These are phyloP conservation scores for Coemansia sp. DNA, from an alignment of 192 early-diverging fungal species.

Conservation along the genomic window DNA sequence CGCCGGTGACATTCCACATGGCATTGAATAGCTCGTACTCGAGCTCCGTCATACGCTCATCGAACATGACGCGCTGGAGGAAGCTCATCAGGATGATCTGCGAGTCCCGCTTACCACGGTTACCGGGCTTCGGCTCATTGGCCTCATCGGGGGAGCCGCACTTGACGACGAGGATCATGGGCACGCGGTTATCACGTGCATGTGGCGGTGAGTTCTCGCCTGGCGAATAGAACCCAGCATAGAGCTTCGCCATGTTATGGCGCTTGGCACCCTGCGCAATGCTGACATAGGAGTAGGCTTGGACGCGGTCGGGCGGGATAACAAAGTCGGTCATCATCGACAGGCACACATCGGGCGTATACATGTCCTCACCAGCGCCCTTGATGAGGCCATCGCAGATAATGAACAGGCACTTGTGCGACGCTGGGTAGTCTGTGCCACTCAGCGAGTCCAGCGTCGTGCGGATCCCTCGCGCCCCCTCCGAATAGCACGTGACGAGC, in stretches of 20 bases:
- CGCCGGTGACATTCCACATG: constrained; percentile 98
- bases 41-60: constrained; percentile 88
- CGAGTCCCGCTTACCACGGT: constrained; percentile 98
- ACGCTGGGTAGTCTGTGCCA: constrained; percentile 88
- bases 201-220: constrained; percentile 62
- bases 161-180: constrained; percentile 93
- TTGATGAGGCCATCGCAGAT: constrained; percentile 97
- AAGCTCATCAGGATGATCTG: constrained; percentile 98
- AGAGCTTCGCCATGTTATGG: constrained; percentile 97
- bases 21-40: constrained; percentile 98
- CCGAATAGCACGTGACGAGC: constrained; percentile 92
- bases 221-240: constrained; percentile 91
- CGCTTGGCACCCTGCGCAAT: constrained; percentile 86
- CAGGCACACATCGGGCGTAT: constrained; percentile 83
- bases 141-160: constrained; percentile 82
- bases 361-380: constrained; percentile 92
- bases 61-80: constrained; percentile 94
- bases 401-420: constrained; percentile 94
- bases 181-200: constrained; percentile 83
- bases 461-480: constrained; percentile 88
- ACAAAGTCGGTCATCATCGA: constrained; percentile 75
- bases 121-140: constrained; percentile 77
- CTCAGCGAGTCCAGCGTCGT: constrained; percentile 93
- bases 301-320: constrained; percentile 94
- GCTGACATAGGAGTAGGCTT: constrained; percentile 77